A percentile compares a stretch with the other conserved stretches of the same genome.
These are phyloP conservation scores for Alternaria burnsii DNA, from an alignment of 2,329 filamentous ascomycete genomes.

Conservation along the genomic window DNA sequence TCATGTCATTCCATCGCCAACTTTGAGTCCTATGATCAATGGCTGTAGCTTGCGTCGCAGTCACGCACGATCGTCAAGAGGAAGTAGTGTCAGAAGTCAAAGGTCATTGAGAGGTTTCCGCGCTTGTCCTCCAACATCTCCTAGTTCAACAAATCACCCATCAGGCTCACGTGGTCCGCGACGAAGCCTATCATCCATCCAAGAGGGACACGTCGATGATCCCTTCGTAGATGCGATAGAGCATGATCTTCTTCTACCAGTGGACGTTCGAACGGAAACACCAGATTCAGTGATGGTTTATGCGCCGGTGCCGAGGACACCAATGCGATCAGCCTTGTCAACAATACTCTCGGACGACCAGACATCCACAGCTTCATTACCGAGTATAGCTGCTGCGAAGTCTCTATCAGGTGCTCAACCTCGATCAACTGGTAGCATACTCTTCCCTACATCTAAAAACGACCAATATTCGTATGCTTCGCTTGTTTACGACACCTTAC, in stretches of 20 bases:
- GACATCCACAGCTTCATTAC: neutral
- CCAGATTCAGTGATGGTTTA: constrained; percentile 39
- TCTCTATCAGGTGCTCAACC: neutral
- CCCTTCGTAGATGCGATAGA: constrained; percentile 39
- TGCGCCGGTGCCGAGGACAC: constrained; percentile 29
- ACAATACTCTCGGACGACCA: neutral
- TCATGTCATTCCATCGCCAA: constrained; percentile 31
- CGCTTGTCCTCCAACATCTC: constrained; percentile 25
- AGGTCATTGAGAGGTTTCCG: constrained; percentile 27
- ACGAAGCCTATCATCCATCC: constrained; percentile 17
- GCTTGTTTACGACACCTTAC: constrained; percentile 1
- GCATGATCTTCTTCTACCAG: constrained; percentile 40
- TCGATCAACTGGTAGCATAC: constrained; percentile 9
- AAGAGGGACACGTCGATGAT: constrained; percentile 22
- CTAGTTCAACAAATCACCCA: constrained; percentile 29
- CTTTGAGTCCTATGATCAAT: constrained; percentile 29
- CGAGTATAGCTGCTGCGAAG: neutral
- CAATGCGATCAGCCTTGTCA: constrained; percentile 7
- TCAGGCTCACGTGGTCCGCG: constrained; percentile 25
- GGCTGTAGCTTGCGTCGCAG: constrained; percentile 16
- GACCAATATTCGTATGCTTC: neutral
- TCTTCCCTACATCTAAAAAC: constrained; percentile 4
- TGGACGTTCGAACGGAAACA: constrained; percentile 39
- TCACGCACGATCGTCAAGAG: constrained; percentile 5
- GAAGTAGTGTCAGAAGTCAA: constrained; percentile 25